A percentile compares a stretch with the other conserved stretches of the same genome.
Conservation (phyloP, 257 asterid genomes). For the Petrea volubilis region DNA sequence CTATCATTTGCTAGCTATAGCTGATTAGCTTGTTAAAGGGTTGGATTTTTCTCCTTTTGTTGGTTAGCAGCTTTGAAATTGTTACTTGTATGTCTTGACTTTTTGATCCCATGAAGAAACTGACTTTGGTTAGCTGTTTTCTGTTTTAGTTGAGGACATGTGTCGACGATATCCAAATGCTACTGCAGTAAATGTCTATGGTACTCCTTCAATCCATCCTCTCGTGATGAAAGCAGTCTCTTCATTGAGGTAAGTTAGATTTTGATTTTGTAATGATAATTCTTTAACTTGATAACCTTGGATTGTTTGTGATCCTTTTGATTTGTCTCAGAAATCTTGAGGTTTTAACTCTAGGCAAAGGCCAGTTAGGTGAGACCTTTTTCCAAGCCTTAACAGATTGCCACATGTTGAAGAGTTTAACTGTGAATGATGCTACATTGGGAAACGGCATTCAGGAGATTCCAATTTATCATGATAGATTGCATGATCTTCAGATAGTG, state of each 20-base stretch:
- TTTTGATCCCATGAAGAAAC: slow-evolving; percentile 15
- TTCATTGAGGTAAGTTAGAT: slow-evolving; percentile 56
- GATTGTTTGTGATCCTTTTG: slow-evolving; percentile 28
- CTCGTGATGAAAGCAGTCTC: slow-evolving; percentile 77
- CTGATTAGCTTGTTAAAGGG: background rate
- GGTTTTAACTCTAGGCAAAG: slow-evolving; percentile 86
- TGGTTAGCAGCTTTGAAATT: background rate
- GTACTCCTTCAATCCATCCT: slow-evolving; percentile 63
- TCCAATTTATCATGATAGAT: slow-evolving; percentile 65
- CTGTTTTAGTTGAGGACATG: slow-evolving; percentile 72
- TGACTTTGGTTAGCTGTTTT: slow-evolving; percentile 21
- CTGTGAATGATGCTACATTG: slow-evolving; percentile 81
- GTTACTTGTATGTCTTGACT: background rate
- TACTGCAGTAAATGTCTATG: slow-evolving; percentile 74
- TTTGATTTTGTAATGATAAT: slow-evolving; percentile 12
- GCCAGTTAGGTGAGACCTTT: slow-evolving; percentile 79
- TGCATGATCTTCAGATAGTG: slow-evolving; percentile 78
- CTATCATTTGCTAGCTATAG: background rate
- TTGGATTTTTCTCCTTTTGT: background rate
- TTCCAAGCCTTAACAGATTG: slow-evolving; percentile 77
- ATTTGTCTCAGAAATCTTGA: slow-evolving; percentile 75
- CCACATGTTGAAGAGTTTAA: slow-evolving; percentile 76
- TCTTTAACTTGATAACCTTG: background rate
- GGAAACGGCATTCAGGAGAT: slow-evolving; percentile 92
- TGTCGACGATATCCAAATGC: slow-evolving; percentile 94